These are phyloP conservation scores for Claviceps digitariae DNA, from an alignment of 2,329 filamentous ascomycete genomes.

Conservation along the genomic window DNA sequence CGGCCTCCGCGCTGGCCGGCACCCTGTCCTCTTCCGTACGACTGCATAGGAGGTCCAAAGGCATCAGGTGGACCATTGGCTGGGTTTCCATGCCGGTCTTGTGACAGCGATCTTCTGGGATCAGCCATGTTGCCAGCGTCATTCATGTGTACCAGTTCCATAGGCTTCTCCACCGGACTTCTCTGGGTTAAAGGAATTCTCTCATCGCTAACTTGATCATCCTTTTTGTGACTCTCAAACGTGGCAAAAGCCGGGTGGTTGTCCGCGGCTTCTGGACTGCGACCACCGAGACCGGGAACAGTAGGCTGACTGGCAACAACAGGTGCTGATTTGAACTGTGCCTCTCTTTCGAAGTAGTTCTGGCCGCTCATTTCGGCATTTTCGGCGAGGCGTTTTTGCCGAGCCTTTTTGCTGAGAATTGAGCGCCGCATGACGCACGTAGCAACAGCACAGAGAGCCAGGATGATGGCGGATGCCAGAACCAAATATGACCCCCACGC, in stretches of 20 bases:
- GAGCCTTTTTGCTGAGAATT: constrained; percentile 80
- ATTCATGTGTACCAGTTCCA: constrained; percentile 23
- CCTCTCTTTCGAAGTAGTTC: constrained; percentile 70
- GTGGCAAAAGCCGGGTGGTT: constrained; percentile 44
- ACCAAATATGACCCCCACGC: constrained; percentile 93
- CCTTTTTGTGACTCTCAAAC: constrained; percentile 53
- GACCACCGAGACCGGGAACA: constrained; percentile 42
- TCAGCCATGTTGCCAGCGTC: constrained; percentile 21
- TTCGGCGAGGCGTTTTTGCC: constrained; percentile 79
- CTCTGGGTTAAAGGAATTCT: constrained; percentile 54
- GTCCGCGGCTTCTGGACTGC: constrained; percentile 34
- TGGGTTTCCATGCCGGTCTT: constrained; percentile 54
- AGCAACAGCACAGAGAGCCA: constrained; percentile 68
- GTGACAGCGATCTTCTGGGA: constrained; percentile 27
- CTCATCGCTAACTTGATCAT: constrained; percentile 53
- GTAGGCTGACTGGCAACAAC: constrained; percentile 39
- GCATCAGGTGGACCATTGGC: constrained; percentile 28
- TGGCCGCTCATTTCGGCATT: constrained; percentile 96
- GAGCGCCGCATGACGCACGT: constrained; percentile 93
- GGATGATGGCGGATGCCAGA: constrained; percentile 73
- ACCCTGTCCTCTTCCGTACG: constrained; percentile 37
- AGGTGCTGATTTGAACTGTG: constrained; percentile 34
- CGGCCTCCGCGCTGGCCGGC: constrained; percentile 32
- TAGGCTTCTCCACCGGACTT: constrained; percentile 42
- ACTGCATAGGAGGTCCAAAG: constrained; percentile 28